Evolutionary conservation across 2,329 filamentous ascomycete genomes (phyloP), one percentile per base, ranked within the genome.

Genomic region (Aspergillus ruber): DNA sequence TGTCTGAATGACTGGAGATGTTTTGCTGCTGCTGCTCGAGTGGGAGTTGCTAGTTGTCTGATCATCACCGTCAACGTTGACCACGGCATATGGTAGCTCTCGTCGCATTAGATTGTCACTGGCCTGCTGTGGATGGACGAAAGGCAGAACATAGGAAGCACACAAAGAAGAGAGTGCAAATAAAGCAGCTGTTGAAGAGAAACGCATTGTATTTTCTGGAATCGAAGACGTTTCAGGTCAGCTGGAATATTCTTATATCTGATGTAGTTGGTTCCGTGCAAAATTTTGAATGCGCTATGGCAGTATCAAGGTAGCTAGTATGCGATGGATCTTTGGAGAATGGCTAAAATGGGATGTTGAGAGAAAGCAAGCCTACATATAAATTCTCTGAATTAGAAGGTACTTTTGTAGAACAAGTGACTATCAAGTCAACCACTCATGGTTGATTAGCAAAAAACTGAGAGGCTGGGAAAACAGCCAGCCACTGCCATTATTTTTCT

Each of bases 21-120:
- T 46, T 13, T 43, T 53, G 1, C 47, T 41, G 36, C 7, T 39
- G 5, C 10, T 35, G n/a, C n/a, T 39, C 6, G 17, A 8, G 5
- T 18, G 12, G 36, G 3, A 15, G 36, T 10, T 13, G 17, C 17
- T 18, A 39, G 6, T 35, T n/a, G 6, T 17, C 13, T 17, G 13
- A n/a, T 35, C 25, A 1, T 53, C 49, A 17, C 61, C 63, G 20
- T 57, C 64, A 17, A 65, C 65, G 50, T 66, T 66, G 50, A 67
- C 64, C 18, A 68, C 55, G 1, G 57, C 50, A 45, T 67, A 68
- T 2, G 50, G 45, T 23, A 50, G 45, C 33, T 56, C 50, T 46
- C 63, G 57, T 47, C 61, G 62, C 45, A 53, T 48, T 20, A 62
- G 39, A 29, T 58, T 57, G 15, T 58, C 51, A 12, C 56, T 56